Percentiles rank a stretch among this genome's conserved stretches.
These are phyloP conservation scores for Nicotiana sylvestris DNA, from an alignment of 257 asterid genomes.

Conservation along the genomic window DNA sequence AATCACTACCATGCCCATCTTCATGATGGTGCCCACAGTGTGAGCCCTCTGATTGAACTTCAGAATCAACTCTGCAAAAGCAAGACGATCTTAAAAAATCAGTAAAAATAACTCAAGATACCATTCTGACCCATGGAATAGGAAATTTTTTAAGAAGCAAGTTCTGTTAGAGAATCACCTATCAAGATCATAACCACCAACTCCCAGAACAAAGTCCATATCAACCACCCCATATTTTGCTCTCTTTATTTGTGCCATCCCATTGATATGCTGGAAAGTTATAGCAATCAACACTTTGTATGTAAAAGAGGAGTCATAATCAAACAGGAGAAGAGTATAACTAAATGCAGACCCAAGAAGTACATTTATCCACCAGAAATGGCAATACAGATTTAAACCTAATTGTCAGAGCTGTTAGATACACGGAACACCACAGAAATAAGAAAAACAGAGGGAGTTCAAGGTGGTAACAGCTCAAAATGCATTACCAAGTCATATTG, in stretches of 20 bases:
- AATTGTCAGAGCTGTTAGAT: background rate
- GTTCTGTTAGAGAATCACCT: conserved; percentile 38
- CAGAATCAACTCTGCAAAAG: conserved; percentile 70
- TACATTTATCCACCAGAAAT: background rate
- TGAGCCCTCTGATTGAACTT: conserved; percentile 56
- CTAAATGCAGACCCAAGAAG: background rate
- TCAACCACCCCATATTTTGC: conserved; percentile 78
- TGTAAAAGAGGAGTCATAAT: background rate
- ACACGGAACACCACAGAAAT: background rate
- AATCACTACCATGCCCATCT: conserved; percentile 51
- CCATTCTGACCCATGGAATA: background rate
- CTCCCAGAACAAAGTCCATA: conserved; percentile 93
- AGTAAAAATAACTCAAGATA: conserved; percentile 5
- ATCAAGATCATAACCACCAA: conserved; percentile 97
- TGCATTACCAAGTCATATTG: background rate
- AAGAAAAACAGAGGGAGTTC: background rate
- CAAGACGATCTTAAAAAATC: conserved; percentile 10
- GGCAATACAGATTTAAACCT: background rate
- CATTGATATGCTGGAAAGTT: conserved; percentile 66
- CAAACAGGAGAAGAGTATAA: background rate
- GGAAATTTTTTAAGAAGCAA: background rate
- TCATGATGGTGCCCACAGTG: conserved; percentile 66
- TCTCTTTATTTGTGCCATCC: conserved; percentile 71
- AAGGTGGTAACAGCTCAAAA: background rate
- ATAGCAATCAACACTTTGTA: background rate